Base-by-base conservation (phyloP, 2,329 filamentous ascomycete species). In the Epichloe coenophiala region DNA sequence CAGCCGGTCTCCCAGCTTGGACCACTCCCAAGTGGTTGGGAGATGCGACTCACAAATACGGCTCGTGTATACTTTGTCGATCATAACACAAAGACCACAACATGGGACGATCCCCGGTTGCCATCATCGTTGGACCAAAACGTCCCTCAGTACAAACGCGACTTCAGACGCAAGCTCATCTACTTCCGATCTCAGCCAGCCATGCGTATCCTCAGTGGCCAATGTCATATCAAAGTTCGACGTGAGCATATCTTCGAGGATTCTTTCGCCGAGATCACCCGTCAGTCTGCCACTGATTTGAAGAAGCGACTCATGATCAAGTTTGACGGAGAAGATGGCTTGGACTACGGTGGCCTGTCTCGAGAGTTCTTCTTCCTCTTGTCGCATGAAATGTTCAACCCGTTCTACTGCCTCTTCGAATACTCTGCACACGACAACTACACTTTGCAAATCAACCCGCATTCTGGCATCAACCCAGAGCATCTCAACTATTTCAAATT, bases 401-500 rank as follows among this genome's bases (percentile, higher is more conserved):
- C 93, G 35, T 98, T 98, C 72, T 98, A 98, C 74, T 98, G 93
- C 67, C 77, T 98, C 49, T 98, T 98, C 74, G 93, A 98, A 71
- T 98, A 98, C 70, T 97, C 93, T 23, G 93, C 93, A 39, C 93
- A 98, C 74, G 93, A 98, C 80, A 98, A 98, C 73, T 98, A 98
- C 72, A 98, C 93, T 33, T 84, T 98, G 50, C 93, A 98, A 71
- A 98, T 98, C 74, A 98, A 98, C 72, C 93, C 93, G 44, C 93
- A 98, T 69, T 98, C 93, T 19, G 93, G 93, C 57, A 97, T 98
- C 71, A 98, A 98, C 69, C 93, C 93, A 1, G 93, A 98, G 71
- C 93, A 98, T 80, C 75, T 98, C 62, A 97, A 96, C 67, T 98
- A 97, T 73, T 98, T 98, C 81, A 97, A 95, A 70, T 98, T 98